Conservation (phyloP, 768 basidiomycete genomes). For the Trametes elegans region DNA sequence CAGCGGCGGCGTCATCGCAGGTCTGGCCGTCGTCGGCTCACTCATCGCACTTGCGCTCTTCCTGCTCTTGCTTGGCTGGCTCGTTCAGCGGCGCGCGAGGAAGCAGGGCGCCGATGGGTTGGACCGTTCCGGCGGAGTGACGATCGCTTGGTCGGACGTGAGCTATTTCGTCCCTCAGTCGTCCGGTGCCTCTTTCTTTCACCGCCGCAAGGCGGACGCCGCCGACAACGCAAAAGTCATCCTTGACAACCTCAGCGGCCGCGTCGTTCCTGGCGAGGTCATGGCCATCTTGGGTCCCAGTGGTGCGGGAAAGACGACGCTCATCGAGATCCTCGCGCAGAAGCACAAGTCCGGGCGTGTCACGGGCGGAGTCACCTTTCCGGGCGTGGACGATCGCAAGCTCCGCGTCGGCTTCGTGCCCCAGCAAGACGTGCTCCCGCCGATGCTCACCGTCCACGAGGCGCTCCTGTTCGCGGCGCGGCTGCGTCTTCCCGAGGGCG, state of each 20-base stretch:
- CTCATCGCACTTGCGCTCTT: conserved; percentile 56
- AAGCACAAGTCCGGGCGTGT: conserved; percentile 73
- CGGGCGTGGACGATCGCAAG: conserved; percentile 28
- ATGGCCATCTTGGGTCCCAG: conserved; percentile 92
- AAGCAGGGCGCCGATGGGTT: conserved; percentile 32
- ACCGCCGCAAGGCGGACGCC: conserved; percentile 10
- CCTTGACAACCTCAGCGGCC: conserved; percentile 67
- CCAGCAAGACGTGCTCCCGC: conserved; percentile 80
- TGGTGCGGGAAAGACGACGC: conserved; percentile 90
- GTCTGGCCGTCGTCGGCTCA: conserved; percentile 79
- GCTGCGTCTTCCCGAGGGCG: conserved; percentile 75
- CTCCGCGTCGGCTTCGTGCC: conserved; percentile 84
- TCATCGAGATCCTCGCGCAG: conserved; percentile 87
- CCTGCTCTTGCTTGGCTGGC: conserved; percentile 60
- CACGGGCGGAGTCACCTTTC: conserved; percentile 64
- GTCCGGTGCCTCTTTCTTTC: conserved; percentile 9
- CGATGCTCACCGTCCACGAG: conserved; percentile 54
- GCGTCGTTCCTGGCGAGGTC: conserved; percentile 76
- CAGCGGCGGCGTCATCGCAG: conserved; percentile 84
- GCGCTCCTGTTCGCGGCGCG: conserved; percentile 81
- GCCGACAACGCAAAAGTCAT: conserved; percentile 60
- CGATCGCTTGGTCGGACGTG: conserved; percentile 66
- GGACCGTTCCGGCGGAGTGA: conserved; percentile 48
- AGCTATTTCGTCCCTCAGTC: conserved; percentile 56
- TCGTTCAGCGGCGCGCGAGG: conserved; percentile 62